These are phyloP conservation scores for Fragosphaeria purpurea DNA, from an alignment of 2,329 filamentous ascomycete genomes.

Conservation along the genomic window DNA sequence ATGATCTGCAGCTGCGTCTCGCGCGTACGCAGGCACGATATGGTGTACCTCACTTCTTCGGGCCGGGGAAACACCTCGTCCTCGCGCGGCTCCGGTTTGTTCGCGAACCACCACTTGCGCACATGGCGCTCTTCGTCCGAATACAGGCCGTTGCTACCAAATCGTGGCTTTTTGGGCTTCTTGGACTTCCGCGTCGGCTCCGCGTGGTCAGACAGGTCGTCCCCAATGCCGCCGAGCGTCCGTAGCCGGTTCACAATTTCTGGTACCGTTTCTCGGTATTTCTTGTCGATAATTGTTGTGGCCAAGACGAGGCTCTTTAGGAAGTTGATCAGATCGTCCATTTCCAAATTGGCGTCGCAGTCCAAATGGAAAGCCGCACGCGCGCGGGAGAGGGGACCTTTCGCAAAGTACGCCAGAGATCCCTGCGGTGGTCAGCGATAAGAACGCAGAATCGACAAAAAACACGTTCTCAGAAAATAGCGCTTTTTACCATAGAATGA, in stretches of 20 bases:
- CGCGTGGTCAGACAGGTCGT: slow-evolving; percentile 43
- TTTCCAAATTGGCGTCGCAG: slow-evolving; percentile 48
- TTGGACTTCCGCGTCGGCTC: slow-evolving; percentile 28
- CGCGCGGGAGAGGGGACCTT: slow-evolving; percentile 67
- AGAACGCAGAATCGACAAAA: not conserved
- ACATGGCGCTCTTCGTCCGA: slow-evolving; percentile 55
- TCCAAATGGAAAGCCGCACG: slow-evolving; percentile 59
- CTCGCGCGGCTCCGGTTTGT: slow-evolving; percentile 39
- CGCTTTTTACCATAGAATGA: slow-evolving; percentile 45
- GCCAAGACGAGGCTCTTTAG: slow-evolving; percentile 59
- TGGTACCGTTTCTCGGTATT: slow-evolving; percentile 63
- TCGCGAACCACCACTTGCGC: slow-evolving; percentile 58
- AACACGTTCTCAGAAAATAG: slow-evolving; percentile 5
- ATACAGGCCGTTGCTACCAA: slow-evolving; percentile 60
- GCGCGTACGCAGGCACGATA: slow-evolving; percentile 58
- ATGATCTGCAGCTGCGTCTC: slow-evolving; percentile 78
- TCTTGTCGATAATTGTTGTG: slow-evolving; percentile 63
- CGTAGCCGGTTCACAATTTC: slow-evolving; percentile 48
- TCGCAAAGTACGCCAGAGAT: slow-evolving; percentile 73
- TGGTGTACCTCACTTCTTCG: slow-evolving; percentile 49
- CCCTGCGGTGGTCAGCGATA: slow-evolving; percentile 35
- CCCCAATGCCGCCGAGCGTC: slow-evolving; percentile 33
- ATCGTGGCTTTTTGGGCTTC: slow-evolving; percentile 54
- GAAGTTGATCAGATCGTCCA: slow-evolving; percentile 56
- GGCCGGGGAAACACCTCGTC: slow-evolving; percentile 37